Evolutionary conservation across 2,329 filamentous ascomycete species (phyloP), one percentile per base, ranked within the genome.

Genomic region (Septoria linicola): DNA sequence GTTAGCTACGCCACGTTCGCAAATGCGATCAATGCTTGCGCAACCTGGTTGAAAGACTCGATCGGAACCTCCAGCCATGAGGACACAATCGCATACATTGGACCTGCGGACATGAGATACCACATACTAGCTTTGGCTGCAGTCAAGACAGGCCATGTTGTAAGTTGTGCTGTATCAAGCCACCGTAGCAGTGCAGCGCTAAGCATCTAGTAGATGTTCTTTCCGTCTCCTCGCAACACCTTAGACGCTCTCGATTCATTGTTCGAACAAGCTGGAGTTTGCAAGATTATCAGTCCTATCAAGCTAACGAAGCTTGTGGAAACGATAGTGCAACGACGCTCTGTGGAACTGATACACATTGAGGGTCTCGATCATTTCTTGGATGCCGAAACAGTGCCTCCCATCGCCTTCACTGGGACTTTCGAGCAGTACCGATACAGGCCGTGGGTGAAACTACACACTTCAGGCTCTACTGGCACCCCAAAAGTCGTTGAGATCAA

Each of bases 401-500:
- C 11, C 4, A 34, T 23, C 5, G 14, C 37, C 7, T 41, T 49
- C 11, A 10, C 10, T 16, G 39, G 19, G 2, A 49, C 44, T 5
- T 48, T 40, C 16, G 51, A 54, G 20, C 34, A 46, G 19, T 49
- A 45, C 20, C 20, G 41, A n/a, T 41, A 23, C 41, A 41, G 54
- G 44, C 51, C 54, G 16, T 30, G 54, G 4, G 48, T 58, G 8
- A 34, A 16, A 4, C 35, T 59, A 4, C 55, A 58, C 27, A 58
- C 53, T 1, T 53, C 53, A 14, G 56, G 56, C 4, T 36, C 34
- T 2, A 59, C 56, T 8, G 56, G 53, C 8, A 25, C 40, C 2
- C 56, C 56, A 4, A 59, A 59, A 25, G 41, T 53, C 3, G 51
- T 59, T 7, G 21, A 21, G 11, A 45, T 52, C 27, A 46, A 40